Conservation (phyloP, 1,139 yeast genomes). For the Pichia sp. region DNA sequence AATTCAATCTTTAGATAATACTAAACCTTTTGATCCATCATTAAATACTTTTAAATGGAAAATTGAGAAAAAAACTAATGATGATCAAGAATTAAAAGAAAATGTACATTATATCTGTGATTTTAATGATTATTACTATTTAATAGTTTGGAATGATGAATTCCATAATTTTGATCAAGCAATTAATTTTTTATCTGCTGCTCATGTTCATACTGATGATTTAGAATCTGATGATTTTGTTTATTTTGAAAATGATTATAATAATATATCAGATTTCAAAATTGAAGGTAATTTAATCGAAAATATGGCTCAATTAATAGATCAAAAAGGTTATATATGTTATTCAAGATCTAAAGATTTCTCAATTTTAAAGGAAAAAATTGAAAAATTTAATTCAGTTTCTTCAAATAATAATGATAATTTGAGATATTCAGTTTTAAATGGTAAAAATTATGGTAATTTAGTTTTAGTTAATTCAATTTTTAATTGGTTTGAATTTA, state of each 20-base stretch:
- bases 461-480: conserved; percentile 6
- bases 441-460: conserved; percentile 7
- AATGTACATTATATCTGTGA: conserved; percentile 15
- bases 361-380: not conserved
- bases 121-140: conserved; percentile 22
- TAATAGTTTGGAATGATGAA: conserved; percentile 70
- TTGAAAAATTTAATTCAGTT: conserved; percentile 3
- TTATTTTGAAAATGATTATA: conserved; percentile 6
- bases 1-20: not conserved
- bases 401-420: not conserved
- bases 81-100: not conserved
- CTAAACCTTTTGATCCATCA: not conserved
- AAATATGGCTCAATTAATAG: conserved; percentile 8
- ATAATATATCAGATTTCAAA: conserved; percentile 2
- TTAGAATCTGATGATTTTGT: conserved; percentile 7
- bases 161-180: conserved; percentile 52
- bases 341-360: conserved; percentile 10
- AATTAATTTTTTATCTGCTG: conserved; percentile 34
- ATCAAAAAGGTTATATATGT: conserved; percentile 8
- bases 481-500: conserved; percentile 13
- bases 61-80: not conserved
- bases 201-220: conserved; percentile 15
- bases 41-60: conserved; percentile 3
- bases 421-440: conserved; percentile 4
- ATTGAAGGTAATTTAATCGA: conserved; percentile 3